Percentiles rank a stretch among this genome's conserved stretches.
Evolutionary conservation across 1,139 yeast species (phyloP).

Genomic region (Kodamaea sp.): DNA sequence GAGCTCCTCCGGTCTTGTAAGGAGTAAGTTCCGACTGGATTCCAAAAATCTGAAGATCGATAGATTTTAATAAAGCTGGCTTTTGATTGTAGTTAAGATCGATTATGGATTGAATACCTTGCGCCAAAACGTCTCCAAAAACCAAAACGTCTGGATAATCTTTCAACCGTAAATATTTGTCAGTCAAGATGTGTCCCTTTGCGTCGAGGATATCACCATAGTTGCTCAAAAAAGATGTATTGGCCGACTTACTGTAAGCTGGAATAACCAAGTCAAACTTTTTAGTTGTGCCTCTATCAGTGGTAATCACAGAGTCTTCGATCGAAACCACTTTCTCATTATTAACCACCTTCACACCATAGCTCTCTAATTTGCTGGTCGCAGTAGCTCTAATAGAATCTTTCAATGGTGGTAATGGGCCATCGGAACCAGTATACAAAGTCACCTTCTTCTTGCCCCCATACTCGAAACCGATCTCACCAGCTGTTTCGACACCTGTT

Average conservation of each 20-base stretch:
- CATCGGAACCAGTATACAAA: conserved; percentile 28
- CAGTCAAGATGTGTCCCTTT: conserved; percentile 22
- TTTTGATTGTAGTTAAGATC: conserved; percentile 29
- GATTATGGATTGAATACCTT: conserved; percentile 22
- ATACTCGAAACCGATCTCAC: conserved; percentile 30
- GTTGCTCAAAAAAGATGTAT: conserved; percentile 21
- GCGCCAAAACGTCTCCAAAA: conserved; percentile 34
- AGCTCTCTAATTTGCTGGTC: conserved; percentile 19
- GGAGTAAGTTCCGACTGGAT: conserved; percentile 14
- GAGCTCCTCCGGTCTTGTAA: conserved; percentile 13
- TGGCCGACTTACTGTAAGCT: conserved; percentile 23
- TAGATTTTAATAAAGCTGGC: conserved; percentile 17
- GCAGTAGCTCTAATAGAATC: conserved; percentile 18
- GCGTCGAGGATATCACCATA: conserved; percentile 10
- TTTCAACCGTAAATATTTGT: conserved; percentile 25
- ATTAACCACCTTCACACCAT: conserved; percentile 31
- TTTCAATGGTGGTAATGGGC: conserved; percentile 23
- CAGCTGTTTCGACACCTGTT: conserved; percentile 43
- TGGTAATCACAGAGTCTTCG: conserved; percentile 9
- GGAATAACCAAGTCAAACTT: conserved; percentile 32
- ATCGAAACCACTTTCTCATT: conserved; percentile 13
- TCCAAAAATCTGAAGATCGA: conserved; percentile 20
- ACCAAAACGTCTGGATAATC: conserved; percentile 29
- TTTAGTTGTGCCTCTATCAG: conserved; percentile 18
- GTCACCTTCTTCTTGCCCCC: conserved; percentile 22